Evolutionary conservation across 306 rosid species (phyloP).

Genomic region (Delonix regia): DNA sequence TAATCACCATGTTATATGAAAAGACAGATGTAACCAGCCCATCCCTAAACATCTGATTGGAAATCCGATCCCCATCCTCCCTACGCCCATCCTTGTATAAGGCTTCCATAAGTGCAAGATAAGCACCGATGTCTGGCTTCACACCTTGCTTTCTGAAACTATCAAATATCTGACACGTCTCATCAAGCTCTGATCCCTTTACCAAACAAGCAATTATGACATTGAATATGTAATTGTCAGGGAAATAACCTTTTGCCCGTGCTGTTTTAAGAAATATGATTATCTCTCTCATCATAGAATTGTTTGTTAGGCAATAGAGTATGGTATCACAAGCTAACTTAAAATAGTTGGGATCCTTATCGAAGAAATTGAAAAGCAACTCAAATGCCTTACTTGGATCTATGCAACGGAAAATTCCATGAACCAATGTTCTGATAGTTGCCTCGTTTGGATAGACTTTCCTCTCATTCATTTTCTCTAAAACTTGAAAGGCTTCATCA

Average conservation of each 20-base stretch:
- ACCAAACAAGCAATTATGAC: slow-evolving; percentile 66
- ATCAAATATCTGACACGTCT: slow-evolving; percentile 54
- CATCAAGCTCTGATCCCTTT: slow-evolving; percentile 57
- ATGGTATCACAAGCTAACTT: slow-evolving; percentile 70
- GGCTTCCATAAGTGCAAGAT: slow-evolving; percentile 65
- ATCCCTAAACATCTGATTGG: slow-evolving; percentile 53
- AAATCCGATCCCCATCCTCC: slow-evolving; percentile 56
- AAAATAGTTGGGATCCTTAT: slow-evolving; percentile 44
- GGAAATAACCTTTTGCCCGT: slow-evolving; percentile 58
- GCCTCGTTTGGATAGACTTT: slow-evolving; percentile 70
- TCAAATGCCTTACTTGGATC: slow-evolving; percentile 65
- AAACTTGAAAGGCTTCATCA: slow-evolving; percentile 67
- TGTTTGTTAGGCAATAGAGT: slow-evolving; percentile 63
- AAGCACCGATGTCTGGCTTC: slow-evolving; percentile 59
- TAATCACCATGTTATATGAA: slow-evolving; percentile 74
- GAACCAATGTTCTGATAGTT: slow-evolving; percentile 74
- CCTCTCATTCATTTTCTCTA: slow-evolving; percentile 72
- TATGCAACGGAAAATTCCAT: slow-evolving; percentile 71
- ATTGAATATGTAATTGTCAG: slow-evolving; percentile 60
- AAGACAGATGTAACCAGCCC: slow-evolving; percentile 59
- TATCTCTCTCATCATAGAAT: slow-evolving; percentile 63
- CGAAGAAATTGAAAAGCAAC: slow-evolving; percentile 53
- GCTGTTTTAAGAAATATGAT: slow-evolving; percentile 51
- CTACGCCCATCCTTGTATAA: slow-evolving; percentile 51
- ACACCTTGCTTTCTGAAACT: slow-evolving; percentile 53